These are phyloP conservation scores for Barbarea vulgaris DNA, from an alignment of 345 rosid species.

Conservation along the genomic window DNA sequence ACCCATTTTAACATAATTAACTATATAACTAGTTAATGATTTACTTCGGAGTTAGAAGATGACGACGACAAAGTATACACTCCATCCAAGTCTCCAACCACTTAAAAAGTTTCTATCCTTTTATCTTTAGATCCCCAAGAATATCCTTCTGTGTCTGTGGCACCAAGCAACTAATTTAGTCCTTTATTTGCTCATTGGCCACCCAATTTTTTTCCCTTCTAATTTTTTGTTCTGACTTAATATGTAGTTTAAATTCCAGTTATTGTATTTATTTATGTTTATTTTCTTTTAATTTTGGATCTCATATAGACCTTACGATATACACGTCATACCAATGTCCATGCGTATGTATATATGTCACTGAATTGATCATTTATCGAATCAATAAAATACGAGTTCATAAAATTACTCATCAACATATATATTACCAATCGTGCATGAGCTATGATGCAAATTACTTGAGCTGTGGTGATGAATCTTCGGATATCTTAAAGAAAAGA, in stretches of 20 bases:
- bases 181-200: constrained; percentile 21
- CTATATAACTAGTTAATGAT: constrained; percentile 20
- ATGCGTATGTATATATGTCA: neutral
- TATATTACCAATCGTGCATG: neutral
- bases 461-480: too few species aligned
- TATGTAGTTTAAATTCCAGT: neutral
- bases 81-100: constrained; percentile 15
- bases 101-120: constrained; percentile 14
- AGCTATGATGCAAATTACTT: too few species aligned
- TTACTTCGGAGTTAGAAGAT: constrained; percentile 23
- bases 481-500: too few species aligned
- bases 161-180: constrained; percentile 17
- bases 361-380: neutral
- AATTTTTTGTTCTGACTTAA: neutral
- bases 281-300: neutral
- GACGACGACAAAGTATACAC: constrained; percentile 26
- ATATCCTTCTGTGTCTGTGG: constrained; percentile 17
- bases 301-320: neutral
- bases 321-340: neutral
- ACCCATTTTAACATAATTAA: constrained; percentile 6
- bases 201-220: neutral
- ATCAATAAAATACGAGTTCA: neutral
- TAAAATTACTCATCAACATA: neutral
- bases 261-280: neutral
- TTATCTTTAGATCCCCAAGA: constrained; percentile 30